Conservation (phyloP, 2,329 filamentous ascomycete species). For the Calonectria pseudoturangicola region DNA sequence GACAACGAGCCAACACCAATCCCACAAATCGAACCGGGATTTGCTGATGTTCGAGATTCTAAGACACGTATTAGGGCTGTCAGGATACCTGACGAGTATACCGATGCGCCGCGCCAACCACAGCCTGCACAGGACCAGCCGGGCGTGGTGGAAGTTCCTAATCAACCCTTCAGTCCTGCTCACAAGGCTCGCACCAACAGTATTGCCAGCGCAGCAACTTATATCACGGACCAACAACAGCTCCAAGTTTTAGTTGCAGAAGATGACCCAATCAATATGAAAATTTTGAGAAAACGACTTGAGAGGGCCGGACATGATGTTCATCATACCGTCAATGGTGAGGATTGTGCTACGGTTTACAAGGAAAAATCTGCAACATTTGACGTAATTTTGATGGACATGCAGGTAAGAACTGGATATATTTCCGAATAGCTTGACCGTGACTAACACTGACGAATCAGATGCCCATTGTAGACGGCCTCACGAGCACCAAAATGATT, state of each 20-base stretch:
- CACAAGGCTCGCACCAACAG: slow-evolving; percentile 49
- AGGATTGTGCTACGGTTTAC: slow-evolving; percentile 86
- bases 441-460: slow-evolving; percentile 59
- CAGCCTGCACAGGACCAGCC: slow-evolving; percentile 59
- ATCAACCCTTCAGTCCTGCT: slow-evolving; percentile 28
- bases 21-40: slow-evolving; percentile 56
- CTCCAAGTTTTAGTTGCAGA: slow-evolving; percentile 87
- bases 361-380: slow-evolving; percentile 77
- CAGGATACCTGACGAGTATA: slow-evolving; percentile 69
- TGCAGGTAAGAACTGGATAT: slow-evolving; percentile 79
- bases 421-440: background rate
- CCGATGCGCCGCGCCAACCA: slow-evolving; percentile 56
- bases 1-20: slow-evolving; percentile 46
- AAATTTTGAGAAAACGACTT: slow-evolving; percentile 85
- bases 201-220: slow-evolving; percentile 48
- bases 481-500: slow-evolving; percentile 89
- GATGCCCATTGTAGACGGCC: slow-evolving; percentile 95
- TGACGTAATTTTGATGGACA: slow-evolving; percentile 92
- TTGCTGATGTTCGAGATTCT: slow-evolving; percentile 63
- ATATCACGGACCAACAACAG: slow-evolving; percentile 43
- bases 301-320: slow-evolving; percentile 85
- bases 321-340: slow-evolving; percentile 85
- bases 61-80: slow-evolving; percentile 68
- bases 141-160: slow-evolving; percentile 63
- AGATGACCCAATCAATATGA: slow-evolving; percentile 91